Conservation (phyloP, 2,329 filamentous ascomycete species). For the Clarireedia sp. region DNA sequence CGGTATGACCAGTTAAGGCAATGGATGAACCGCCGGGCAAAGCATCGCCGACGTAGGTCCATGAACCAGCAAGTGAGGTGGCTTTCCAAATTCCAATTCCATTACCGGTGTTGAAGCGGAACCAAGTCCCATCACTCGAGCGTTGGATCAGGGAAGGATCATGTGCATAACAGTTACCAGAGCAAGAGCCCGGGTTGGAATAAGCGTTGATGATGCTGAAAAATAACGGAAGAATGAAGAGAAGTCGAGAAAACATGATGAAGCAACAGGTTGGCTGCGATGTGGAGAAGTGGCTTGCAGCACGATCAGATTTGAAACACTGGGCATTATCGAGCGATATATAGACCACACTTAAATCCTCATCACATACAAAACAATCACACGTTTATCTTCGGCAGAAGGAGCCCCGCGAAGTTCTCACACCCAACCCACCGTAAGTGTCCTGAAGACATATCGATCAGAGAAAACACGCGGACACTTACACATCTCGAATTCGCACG, state of each 20-base stretch:
- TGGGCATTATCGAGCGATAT: too few species aligned
- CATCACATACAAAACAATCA: too few species aligned
- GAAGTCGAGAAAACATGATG: background rate
- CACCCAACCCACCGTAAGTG: too few species aligned
- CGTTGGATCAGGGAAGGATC: slow-evolving; percentile 36
- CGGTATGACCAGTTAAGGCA: slow-evolving; percentile 28
- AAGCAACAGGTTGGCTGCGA: too few species aligned
- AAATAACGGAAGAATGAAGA: slow-evolving; percentile 1
- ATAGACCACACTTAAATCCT: too few species aligned
- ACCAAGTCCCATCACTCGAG: slow-evolving; percentile 35
- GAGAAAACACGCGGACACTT: too few species aligned
- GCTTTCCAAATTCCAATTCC: slow-evolving; percentile 35
- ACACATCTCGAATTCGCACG: too few species aligned
- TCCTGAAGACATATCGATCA: too few species aligned
- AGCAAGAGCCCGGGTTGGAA: slow-evolving; percentile 32
- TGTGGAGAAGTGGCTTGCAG: too few species aligned
- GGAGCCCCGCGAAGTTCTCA: too few species aligned
- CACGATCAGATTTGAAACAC: too few species aligned
- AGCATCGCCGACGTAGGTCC: slow-evolving; percentile 34
- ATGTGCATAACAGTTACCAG: slow-evolving; percentile 34
- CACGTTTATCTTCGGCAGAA: too few species aligned
- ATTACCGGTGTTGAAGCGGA: slow-evolving; percentile 35
- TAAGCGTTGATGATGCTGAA: slow-evolving; percentile 19
- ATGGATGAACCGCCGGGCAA: slow-evolving; percentile 33
- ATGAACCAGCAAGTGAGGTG: slow-evolving; percentile 33